Evolutionary conservation across 345 rosid species (phyloP).

Genomic region (Eucalyptus polybractea): DNA sequence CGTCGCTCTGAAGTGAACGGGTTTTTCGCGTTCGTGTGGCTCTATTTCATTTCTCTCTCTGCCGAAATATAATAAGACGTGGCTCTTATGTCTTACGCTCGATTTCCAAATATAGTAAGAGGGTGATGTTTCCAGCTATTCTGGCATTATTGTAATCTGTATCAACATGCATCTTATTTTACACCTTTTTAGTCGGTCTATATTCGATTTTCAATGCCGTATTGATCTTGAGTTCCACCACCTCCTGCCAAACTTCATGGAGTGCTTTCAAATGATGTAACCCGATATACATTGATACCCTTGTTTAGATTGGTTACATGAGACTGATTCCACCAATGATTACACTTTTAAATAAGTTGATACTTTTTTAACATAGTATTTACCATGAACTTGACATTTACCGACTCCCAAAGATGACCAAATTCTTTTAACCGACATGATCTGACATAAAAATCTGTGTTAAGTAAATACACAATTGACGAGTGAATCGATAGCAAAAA

Average conservation of each 20-base stretch:
- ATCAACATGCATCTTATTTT: background rate
- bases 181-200: background rate
- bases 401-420: fast-evolving
- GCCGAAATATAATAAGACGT: background rate
- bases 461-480: background rate
- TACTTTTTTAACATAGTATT: background rate
- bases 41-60: background rate
- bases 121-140: background rate
- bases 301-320: background rate
- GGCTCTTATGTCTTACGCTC: background rate
- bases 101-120: background rate
- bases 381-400: background rate
- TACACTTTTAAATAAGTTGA: fast-evolving
- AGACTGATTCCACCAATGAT: fast-evolving
- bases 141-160: background rate
- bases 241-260: background rate
- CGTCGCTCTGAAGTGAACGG: background rate
- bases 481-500: fast-evolving
- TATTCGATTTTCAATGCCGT: background rate
- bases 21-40: background rate
- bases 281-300: background rate
- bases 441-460: background rate
- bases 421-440: background rate
- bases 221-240: background rate
- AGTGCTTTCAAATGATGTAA: background rate